These are phyloP conservation scores for Paxillus ammoniavirescens DNA, from an alignment of 768 basidiomycete species.

Conservation along the genomic window DNA sequence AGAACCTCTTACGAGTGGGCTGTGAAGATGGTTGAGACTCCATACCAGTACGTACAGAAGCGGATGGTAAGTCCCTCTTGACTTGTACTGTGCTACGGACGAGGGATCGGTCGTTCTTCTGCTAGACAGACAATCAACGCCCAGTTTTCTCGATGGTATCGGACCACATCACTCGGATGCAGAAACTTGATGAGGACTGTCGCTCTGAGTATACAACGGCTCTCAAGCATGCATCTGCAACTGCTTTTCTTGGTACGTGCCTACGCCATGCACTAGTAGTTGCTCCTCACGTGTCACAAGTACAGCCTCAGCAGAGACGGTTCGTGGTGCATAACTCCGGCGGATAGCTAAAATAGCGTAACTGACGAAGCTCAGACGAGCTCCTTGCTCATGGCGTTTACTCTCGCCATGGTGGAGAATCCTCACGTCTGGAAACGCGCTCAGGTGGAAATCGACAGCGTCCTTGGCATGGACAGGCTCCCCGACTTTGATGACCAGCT, in stretches of 20 bases:
- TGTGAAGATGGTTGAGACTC: conserved; percentile 9
- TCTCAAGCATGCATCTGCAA: conserved; percentile 2
- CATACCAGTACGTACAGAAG: conserved; percentile 23
- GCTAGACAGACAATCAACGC: conserved; percentile 7
- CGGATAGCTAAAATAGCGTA: too few relatives aligned
- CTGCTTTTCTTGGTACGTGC: conserved; percentile 6
- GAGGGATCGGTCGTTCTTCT: background rate
- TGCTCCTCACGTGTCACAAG: too few relatives aligned
- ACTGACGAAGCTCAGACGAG: too few relatives aligned
- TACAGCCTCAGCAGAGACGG: too few relatives aligned
- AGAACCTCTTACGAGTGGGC: background rate
- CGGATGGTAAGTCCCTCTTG: conserved; percentile 5
- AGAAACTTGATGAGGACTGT: background rate
- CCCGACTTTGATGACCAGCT: conserved; percentile 3
- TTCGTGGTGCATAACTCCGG: too few relatives aligned
- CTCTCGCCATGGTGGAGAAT: too few relatives aligned
- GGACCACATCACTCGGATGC: conserved; percentile 7
- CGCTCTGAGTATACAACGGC: background rate
- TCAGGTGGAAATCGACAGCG: conserved; percentile 2
- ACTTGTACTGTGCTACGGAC: background rate
- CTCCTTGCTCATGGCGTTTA: too few relatives aligned
- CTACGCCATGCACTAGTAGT: too few relatives aligned
- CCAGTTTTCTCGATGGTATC: conserved; percentile 8
- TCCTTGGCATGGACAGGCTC: background rate
- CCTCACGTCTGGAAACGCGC: too few relatives aligned